A percentile compares a stretch with the other conserved stretches of the same genome.
Conservation (phyloP, 345 rosid species). For the Lepidium aucheri region DNA sequence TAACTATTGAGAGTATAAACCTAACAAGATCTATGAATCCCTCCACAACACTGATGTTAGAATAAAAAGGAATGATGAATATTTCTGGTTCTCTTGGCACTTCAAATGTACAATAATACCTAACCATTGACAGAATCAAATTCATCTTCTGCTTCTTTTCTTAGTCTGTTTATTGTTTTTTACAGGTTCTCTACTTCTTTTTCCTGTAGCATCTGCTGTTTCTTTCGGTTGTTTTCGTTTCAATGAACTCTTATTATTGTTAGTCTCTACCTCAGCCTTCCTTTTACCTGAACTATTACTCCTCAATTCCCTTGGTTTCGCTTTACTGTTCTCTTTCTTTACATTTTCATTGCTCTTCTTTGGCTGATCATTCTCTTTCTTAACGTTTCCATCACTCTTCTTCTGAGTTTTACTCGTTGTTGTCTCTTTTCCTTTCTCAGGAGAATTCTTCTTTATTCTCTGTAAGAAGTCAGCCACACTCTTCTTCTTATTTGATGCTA, state of each 20-base stretch:
- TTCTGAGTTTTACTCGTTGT: slow-evolving; percentile 20
- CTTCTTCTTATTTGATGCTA: slow-evolving; percentile 42
- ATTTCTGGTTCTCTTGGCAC: not conserved
- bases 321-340: slow-evolving; percentile 25
- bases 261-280: slow-evolving; percentile 33
- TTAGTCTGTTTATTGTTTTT: slow-evolving; percentile 32
- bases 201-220: slow-evolving; percentile 26
- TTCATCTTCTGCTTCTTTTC: slow-evolving; percentile 29
- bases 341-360: slow-evolving; percentile 26
- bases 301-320: slow-evolving; percentile 35
- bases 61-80: not conserved
- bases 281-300: slow-evolving; percentile 27
- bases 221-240: slow-evolving; percentile 42
- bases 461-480: slow-evolving; percentile 63
- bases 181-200: slow-evolving; percentile 42
- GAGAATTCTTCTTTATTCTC: slow-evolving; percentile 50
- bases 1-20: not conserved
- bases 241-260: slow-evolving; percentile 13
- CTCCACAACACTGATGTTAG: not conserved
- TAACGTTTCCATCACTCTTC: slow-evolving; percentile 12
- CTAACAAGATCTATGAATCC: slow-evolving; percentile 10
- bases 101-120: slow-evolving; percentile 19
- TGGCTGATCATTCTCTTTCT: slow-evolving; percentile 15
- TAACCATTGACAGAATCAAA: not conserved
- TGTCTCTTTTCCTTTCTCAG: slow-evolving; percentile 30